A percentile compares a stretch with the other conserved stretches of the same genome.
Evolutionary conservation across 176 grass and related monocot species (phyloP).

Genomic region (Tillandsia fasciculata): DNA sequence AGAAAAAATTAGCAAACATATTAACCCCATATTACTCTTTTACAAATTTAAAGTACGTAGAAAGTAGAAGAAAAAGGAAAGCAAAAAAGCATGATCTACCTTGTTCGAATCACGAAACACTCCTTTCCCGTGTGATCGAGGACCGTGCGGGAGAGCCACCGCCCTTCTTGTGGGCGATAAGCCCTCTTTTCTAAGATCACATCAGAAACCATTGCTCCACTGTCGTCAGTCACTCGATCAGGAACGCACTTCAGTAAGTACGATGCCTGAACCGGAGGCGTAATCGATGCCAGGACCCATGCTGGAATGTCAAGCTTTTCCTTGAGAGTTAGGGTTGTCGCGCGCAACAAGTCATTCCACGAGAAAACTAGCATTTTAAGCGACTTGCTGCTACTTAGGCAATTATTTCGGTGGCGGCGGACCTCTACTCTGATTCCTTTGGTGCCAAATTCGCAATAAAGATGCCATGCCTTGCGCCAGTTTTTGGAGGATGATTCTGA

Average conservation of each 20-base stretch:
- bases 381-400: slow-evolving; percentile 63
- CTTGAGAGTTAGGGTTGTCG: slow-evolving; percentile 33
- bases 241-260: slow-evolving; percentile 88
- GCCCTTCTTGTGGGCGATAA: slow-evolving; percentile 72
- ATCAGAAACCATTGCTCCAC: slow-evolving; percentile 91
- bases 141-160: slow-evolving; percentile 79
- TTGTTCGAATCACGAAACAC: slow-evolving; percentile 72
- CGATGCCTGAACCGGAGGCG: slow-evolving; percentile 70
- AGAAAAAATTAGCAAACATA: slow-evolving; percentile 9
- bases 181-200: slow-evolving; percentile 68
- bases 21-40: neutral
- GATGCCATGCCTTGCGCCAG: slow-evolving; percentile 67
- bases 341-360: slow-evolving; percentile 68
- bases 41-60: neutral
- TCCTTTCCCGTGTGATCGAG: slow-evolving; percentile 79
- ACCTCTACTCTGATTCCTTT: slow-evolving; percentile 54
- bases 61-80: neutral
- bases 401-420: slow-evolving; percentile 27
- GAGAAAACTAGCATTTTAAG: slow-evolving; percentile 45
- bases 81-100: slow-evolving; percentile 25
- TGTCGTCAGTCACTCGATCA: slow-evolving; percentile 84
- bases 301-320: slow-evolving; percentile 33
- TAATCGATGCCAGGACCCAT: slow-evolving; percentile 60
- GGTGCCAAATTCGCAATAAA: slow-evolving; percentile 85
- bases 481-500: slow-evolving; percentile 39